Evolutionary conservation across 2,329 filamentous ascomycete genomes (phyloP).

Genomic region (Claviceps purpurea): DNA sequence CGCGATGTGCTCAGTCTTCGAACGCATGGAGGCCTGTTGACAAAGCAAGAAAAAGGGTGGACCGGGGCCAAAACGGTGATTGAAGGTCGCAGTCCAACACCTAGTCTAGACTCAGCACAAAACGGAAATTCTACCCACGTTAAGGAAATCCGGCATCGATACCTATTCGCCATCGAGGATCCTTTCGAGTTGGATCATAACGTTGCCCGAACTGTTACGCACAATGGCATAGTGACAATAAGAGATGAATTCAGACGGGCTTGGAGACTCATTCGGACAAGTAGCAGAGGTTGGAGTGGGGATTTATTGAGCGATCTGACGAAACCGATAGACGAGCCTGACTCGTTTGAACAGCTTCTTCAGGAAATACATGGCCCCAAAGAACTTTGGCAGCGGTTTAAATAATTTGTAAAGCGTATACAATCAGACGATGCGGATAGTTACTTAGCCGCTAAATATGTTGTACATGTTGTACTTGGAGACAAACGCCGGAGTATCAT

Average conservation of each 20-base stretch:
- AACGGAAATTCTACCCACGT: conserved; percentile 26
- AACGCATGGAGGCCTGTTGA: conserved; percentile 52
- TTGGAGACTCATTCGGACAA: conserved; percentile 52
- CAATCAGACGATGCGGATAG: background rate
- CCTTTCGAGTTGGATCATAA: conserved; percentile 85
- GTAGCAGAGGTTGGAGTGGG: conserved; percentile 30
- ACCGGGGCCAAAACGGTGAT: conserved; percentile 63
- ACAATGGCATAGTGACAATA: conserved; percentile 68
- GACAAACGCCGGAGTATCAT: background rate
- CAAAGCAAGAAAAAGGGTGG: conserved; percentile 74
- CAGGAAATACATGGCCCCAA: conserved; percentile 21
- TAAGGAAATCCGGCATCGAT: conserved; percentile 65
- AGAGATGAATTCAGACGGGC: conserved; percentile 74
- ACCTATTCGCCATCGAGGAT: conserved; percentile 82
- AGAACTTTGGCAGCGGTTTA: conserved; percentile 1
- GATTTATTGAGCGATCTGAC: conserved; percentile 40
- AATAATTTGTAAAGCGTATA: background rate
- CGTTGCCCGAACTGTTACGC: conserved; percentile 73
- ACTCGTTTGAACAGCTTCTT: conserved; percentile 16
- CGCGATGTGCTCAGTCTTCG: conserved; percentile 68
- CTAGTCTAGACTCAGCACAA: conserved; percentile 1
- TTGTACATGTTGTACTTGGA: background rate
- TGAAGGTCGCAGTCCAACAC: conserved; percentile 29
- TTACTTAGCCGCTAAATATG: background rate
- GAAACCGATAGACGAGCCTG: conserved; percentile 11